Evolutionary conservation across 495 filamentous ascomycete species (phyloP).

Genomic region (Tuber calosporum): DNA sequence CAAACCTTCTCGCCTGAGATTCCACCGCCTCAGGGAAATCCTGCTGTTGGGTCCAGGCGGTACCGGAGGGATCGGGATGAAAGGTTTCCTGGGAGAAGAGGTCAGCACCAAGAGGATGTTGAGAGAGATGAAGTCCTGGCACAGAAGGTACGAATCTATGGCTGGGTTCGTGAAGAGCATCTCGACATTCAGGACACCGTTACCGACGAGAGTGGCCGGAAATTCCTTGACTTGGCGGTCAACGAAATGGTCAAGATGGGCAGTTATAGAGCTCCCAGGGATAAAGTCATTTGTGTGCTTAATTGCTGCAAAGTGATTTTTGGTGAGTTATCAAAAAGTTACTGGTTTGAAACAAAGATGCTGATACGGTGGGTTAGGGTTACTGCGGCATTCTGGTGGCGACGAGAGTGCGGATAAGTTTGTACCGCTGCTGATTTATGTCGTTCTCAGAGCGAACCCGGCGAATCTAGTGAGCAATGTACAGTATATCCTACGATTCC

Average conservation of each 20-base stretch:
- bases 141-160: constrained; percentile 93
- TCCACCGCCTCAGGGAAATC: constrained; percentile 66
- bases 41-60: constrained; percentile 66
- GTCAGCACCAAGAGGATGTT: constrained; percentile 97
- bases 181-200: constrained; percentile 71
- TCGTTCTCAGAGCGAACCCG: constrained; percentile 87
- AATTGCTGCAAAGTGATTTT: constrained; percentile 99
- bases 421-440: constrained; percentile 90
- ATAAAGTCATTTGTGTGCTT: constrained; percentile 96
- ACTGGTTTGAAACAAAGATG: not conserved
- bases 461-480: constrained; percentile 95
- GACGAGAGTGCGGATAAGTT: constrained; percentile 96
- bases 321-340: constrained; percentile 50
- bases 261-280: constrained; percentile 86
- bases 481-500: constrained; percentile 93
- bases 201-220: constrained; percentile 72
- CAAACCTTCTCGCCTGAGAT: constrained; percentile 94
- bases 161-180: constrained; percentile 90
- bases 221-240: constrained; percentile 81
- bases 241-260: constrained; percentile 92
- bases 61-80: constrained; percentile 90
- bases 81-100: constrained; percentile 62
- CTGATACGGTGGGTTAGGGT: constrained; percentile 48
- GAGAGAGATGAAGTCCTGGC: constrained; percentile 90
- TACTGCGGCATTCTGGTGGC: constrained; percentile 81